Conservation (phyloP, 2,329 filamentous ascomycete genomes). For the Aspergillus proliferans region DNA sequence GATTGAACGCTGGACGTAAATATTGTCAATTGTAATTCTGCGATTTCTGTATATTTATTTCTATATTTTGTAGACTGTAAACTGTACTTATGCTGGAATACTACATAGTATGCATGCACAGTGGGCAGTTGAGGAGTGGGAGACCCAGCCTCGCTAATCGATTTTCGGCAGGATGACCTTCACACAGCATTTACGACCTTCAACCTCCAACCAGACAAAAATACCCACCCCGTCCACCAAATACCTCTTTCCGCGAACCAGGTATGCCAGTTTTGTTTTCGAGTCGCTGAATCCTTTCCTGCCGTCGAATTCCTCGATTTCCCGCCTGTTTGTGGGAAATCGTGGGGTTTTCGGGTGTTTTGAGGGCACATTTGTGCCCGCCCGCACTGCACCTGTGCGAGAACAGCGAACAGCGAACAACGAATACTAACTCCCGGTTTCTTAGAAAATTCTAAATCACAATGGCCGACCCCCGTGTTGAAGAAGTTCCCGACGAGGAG, state of each 20-base stretch:
- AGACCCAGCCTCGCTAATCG: slow-evolving; percentile 37
- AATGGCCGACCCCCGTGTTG: slow-evolving; percentile 97
- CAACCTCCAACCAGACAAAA: slow-evolving; percentile 30
- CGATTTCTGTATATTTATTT: neutral
- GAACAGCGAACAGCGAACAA: slow-evolving; percentile 6
- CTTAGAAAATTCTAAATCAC: slow-evolving; percentile 19
- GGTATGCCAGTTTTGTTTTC: slow-evolving; percentile 27
- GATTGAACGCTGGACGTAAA: no score
- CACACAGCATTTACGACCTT: slow-evolving; percentile 35
- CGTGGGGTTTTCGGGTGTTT: slow-evolving; percentile 7
- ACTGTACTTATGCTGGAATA: neutral
- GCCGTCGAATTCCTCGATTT: slow-evolving; percentile 18
- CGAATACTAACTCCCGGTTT: slow-evolving; percentile 13
- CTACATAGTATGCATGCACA: slow-evolving; percentile 13
- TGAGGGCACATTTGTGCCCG: slow-evolving; percentile 9
- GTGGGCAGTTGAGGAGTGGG: slow-evolving; percentile 19
- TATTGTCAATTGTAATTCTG: neutral
- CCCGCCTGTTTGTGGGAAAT: slow-evolving; percentile 19
- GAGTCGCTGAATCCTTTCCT: slow-evolving; percentile 13
- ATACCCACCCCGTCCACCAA: slow-evolving; percentile 33
- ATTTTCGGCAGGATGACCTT: slow-evolving; percentile 36
- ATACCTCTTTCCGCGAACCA: slow-evolving; percentile 26
- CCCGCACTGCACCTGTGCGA: slow-evolving; percentile 6
- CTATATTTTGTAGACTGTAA: no score
- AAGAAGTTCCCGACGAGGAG: slow-evolving; percentile 89